Conservation (phyloP, 352 stramenopile genomes). For the Globisporangium perplexum region DNA sequence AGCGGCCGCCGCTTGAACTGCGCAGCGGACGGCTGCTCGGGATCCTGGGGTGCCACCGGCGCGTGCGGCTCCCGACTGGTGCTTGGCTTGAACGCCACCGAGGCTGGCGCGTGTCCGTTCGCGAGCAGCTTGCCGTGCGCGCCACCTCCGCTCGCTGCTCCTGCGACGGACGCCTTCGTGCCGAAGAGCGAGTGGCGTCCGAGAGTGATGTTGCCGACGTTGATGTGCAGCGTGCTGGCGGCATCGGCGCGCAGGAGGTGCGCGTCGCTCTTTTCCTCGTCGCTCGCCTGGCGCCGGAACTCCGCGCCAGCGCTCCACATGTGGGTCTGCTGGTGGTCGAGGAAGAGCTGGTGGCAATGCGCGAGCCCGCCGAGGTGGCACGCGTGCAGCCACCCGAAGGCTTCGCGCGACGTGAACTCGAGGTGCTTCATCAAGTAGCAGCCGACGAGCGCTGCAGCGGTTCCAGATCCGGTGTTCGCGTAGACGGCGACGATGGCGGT, state of each 20-base stretch:
- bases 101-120: neutral
- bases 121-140: neutral
- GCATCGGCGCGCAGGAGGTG: neutral
- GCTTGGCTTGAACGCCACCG: neutral
- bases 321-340: slow-evolving; percentile 80
- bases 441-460: slow-evolving; percentile 94
- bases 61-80: slow-evolving; percentile 6
- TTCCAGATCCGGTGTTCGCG: slow-evolving; percentile 51
- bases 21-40: neutral
- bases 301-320: slow-evolving; percentile 64
- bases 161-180: slow-evolving; percentile 17
- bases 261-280: slow-evolving; percentile 4
- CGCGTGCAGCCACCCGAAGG: slow-evolving; percentile 94
- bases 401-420: slow-evolving; percentile 91
- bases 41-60: neutral
- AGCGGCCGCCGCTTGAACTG: slow-evolving; percentile 31
- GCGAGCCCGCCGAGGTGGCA: slow-evolving; percentile 87
- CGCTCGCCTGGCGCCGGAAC: slow-evolving; percentile 19
- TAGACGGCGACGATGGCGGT: slow-evolving; percentile 66
- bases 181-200: slow-evolving; percentile 48
- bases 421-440: slow-evolving; percentile 99
- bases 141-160: slow-evolving; percentile 4
- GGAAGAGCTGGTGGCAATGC: slow-evolving; percentile 83
- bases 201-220: slow-evolving; percentile 59
- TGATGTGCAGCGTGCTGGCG: slow-evolving; percentile 29